Evolutionary conservation across 2,329 filamentous ascomycete species (phyloP).

Genomic region (Fusarium coffeatum): DNA sequence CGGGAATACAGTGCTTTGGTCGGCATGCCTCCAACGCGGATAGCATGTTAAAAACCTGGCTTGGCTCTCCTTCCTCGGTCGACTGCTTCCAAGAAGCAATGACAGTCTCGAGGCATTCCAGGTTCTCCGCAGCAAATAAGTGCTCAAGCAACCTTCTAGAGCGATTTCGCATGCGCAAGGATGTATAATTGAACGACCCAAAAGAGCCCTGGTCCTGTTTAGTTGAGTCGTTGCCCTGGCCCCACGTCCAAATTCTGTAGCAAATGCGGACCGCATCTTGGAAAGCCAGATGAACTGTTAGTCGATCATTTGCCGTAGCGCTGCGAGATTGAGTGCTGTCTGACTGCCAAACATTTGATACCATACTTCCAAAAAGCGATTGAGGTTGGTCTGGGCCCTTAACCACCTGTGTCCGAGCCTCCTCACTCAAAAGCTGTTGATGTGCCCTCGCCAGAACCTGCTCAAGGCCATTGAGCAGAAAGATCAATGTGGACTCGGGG

Average conservation of each 20-base stretch:
- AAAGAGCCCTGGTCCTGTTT: slow-evolving; percentile 74
- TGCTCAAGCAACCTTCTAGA: slow-evolving; percentile 90
- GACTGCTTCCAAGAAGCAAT: slow-evolving; percentile 82
- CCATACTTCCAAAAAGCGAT: slow-evolving; percentile 93
- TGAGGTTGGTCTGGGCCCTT: slow-evolving; percentile 87
- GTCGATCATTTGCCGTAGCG: slow-evolving; percentile 88
- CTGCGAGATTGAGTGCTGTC: slow-evolving; percentile 82
- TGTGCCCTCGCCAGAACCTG: slow-evolving; percentile 89
- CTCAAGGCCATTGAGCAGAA: slow-evolving; percentile 92
- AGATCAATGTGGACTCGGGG: slow-evolving; percentile 80
- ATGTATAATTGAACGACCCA: slow-evolving; percentile 91
- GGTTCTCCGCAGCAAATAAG: slow-evolving; percentile 88
- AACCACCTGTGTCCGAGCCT: slow-evolving; percentile 72
- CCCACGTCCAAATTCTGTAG: slow-evolving; percentile 96
- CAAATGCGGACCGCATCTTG: slow-evolving; percentile 95
- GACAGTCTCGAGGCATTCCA: slow-evolving; percentile 93
- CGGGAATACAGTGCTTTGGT: slow-evolving; percentile 90
- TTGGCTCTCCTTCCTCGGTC: slow-evolving; percentile 60
- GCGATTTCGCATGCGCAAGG: slow-evolving; percentile 88
- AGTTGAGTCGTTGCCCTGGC: slow-evolving; percentile 69
- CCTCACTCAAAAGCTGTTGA: slow-evolving; percentile 81
- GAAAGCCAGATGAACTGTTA: slow-evolving; percentile 95
- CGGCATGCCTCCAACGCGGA: slow-evolving; percentile 92
- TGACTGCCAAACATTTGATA: slow-evolving; percentile 87
- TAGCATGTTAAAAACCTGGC: slow-evolving; percentile 83